Percentiles rank a stretch among this genome's conserved stretches.
phyloP scores from a whole-genome alignment of 345 rosid species.

The Eucalyptus guilfoylei region DNA sequence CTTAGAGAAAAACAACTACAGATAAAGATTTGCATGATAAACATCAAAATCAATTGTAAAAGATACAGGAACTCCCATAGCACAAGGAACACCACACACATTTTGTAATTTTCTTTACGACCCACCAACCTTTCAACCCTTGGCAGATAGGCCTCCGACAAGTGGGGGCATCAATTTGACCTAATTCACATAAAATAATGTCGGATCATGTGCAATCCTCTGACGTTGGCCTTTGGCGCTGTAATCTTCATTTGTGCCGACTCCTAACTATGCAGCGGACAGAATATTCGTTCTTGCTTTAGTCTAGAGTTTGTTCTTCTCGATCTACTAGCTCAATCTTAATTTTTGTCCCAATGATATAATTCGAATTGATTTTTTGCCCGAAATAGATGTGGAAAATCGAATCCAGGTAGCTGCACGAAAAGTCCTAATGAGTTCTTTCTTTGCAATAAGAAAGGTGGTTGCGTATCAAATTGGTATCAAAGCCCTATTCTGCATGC shows the following conservation, averaged over 20 bases:
- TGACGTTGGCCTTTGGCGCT: background rate
- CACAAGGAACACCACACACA: background rate
- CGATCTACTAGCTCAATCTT: background rate
- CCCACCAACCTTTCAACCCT: background rate
- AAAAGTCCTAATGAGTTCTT: background rate
- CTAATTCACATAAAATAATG: background rate
- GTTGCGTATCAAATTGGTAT: background rate
- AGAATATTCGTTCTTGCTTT: background rate
- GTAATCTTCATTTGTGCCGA: background rate
- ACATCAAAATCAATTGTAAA: background rate
- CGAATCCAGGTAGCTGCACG: background rate
- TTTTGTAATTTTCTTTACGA: background rate
- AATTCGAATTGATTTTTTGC: background rate
- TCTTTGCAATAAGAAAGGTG: background rate
- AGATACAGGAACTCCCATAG: background rate
- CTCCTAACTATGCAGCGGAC: background rate
- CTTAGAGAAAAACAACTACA: background rate
- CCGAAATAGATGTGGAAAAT: background rate
- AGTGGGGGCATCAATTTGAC: background rate
- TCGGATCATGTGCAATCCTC: background rate
- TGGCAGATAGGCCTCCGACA: background rate
- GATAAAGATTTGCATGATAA: background rate
- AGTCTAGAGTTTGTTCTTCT: background rate
- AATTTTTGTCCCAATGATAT: background rate
- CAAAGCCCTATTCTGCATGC: background rate